A percentile compares a stretch with the other conserved stretches of the same genome.
Evolutionary conservation across 2,329 filamentous ascomycete genomes (phyloP).

Genomic region (Fusarium ramigenum): DNA sequence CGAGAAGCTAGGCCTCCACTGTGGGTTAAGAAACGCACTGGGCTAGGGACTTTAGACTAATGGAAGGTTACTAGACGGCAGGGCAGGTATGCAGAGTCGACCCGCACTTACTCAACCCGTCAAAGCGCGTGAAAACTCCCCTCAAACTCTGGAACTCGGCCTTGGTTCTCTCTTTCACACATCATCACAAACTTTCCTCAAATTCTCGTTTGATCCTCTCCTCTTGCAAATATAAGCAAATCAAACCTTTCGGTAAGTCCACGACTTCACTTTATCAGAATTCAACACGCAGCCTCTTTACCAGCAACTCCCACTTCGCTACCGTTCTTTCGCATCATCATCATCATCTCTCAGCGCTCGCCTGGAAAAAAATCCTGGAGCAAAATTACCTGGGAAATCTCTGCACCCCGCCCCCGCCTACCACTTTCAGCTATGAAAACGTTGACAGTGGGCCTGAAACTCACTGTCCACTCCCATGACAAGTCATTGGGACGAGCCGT

Average conservation of each 20-base stretch:
- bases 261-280: background rate
- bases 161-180: constrained; percentile 25
- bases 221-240: constrained; percentile 17
- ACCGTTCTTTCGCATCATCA: background rate
- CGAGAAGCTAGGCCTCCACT: constrained; percentile 28
- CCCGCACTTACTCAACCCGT: constrained; percentile 41
- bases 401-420: constrained; percentile 47
- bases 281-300: background rate
- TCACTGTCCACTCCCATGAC: constrained; percentile 2
- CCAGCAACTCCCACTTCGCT: background rate
- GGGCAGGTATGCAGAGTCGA: constrained; percentile 11
- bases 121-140: constrained; percentile 32
- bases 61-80: constrained; percentile 6
- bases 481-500: background rate
- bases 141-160: background rate
- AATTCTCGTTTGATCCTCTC: constrained; percentile 14
- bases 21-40: constrained; percentile 15
- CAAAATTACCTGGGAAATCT: constrained; percentile 41
- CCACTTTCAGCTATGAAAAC: constrained; percentile 35
- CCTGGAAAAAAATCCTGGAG: constrained; percentile 27
- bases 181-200: constrained; percentile 31
- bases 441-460: constrained; percentile 28
- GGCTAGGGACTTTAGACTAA: constrained; percentile 8
- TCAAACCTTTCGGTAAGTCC: constrained; percentile 14
- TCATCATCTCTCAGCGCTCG: constrained; percentile 5